A percentile compares a stretch with the other conserved stretches of the same genome.
Conservation (phyloP, 345 rosid genomes). For the Gossypium thurberi region DNA sequence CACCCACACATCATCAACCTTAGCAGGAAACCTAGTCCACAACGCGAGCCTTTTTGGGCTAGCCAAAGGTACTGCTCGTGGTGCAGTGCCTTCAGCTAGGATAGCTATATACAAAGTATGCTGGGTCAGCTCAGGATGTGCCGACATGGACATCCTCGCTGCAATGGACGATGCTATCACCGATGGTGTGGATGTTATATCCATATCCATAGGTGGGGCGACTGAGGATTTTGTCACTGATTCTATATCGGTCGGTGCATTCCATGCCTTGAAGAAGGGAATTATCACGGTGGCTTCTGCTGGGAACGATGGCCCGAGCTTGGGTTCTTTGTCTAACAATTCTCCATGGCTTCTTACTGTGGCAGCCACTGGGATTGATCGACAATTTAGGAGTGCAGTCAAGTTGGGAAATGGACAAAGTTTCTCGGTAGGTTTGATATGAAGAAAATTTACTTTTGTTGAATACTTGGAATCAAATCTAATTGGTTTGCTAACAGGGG, state of each 20-base stretch:
- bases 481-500: slow-evolving; percentile 35
- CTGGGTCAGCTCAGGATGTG: slow-evolving; percentile 65
- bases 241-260: slow-evolving; percentile 61
- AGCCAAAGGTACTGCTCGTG: slow-evolving; percentile 61
- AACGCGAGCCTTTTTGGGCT: slow-evolving; percentile 62
- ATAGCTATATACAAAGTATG: slow-evolving; percentile 82
- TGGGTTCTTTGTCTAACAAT: slow-evolving; percentile 47
- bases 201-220: slow-evolving; percentile 65
- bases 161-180: slow-evolving; percentile 73
- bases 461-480: not conserved
- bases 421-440: slow-evolving; percentile 34
- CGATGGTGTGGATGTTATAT: slow-evolving; percentile 76
- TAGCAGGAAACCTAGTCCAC: slow-evolving; percentile 47
- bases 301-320: slow-evolving; percentile 68
- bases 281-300: slow-evolving; percentile 71
- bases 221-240: slow-evolving; percentile 33
- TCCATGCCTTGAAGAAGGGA: slow-evolving; percentile 80
- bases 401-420: slow-evolving; percentile 58
- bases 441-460: not conserved
- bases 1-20: slow-evolving; percentile 82
- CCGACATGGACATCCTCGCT: slow-evolving; percentile 71
- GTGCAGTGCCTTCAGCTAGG: slow-evolving; percentile 38
- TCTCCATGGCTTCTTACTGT: slow-evolving; percentile 91
- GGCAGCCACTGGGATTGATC: slow-evolving; percentile 75
- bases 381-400: slow-evolving; percentile 60